Evolutionary conservation across 768 basidiomycete species (phyloP).

Genomic region (Dioszegia hungarica): DNA sequence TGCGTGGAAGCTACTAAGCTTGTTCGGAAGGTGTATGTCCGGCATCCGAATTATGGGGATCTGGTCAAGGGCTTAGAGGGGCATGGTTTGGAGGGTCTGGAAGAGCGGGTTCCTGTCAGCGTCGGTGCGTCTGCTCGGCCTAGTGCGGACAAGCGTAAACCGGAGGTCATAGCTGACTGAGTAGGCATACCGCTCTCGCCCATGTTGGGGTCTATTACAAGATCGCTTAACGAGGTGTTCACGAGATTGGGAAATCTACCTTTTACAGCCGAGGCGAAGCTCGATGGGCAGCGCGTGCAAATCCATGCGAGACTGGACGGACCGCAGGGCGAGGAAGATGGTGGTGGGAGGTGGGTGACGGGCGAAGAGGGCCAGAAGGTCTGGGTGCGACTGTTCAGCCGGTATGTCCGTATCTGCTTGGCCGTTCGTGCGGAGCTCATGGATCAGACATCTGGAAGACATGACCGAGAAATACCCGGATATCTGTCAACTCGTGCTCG

Average conservation of each 20-base stretch:
- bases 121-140: slow-evolving; percentile 57
- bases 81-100: slow-evolving; percentile 60
- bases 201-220: slow-evolving; percentile 77
- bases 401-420: slow-evolving; percentile 20
- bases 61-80: slow-evolving; percentile 59
- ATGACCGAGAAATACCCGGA: slow-evolving; percentile 96
- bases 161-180: no score
- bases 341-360: slow-evolving; percentile 50
- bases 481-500: slow-evolving; percentile 59
- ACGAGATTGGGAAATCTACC: slow-evolving; percentile 59
- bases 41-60: slow-evolving; percentile 48
- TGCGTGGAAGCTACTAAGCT: slow-evolving; percentile 61
- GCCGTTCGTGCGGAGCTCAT: background rate
- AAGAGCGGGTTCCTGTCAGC: slow-evolving; percentile 60
- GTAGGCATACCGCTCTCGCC: slow-evolving; percentile 78
- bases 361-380: slow-evolving; percentile 36
- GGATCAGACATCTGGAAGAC: slow-evolving; percentile 72
- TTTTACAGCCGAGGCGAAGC: slow-evolving; percentile 85
- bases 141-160: no score
- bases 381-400: slow-evolving; percentile 68
- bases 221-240: slow-evolving; percentile 80
- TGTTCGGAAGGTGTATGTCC: slow-evolving; percentile 62
- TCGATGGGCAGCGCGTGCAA: slow-evolving; percentile 62
- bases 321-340: slow-evolving; percentile 57
- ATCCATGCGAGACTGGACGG: slow-evolving; percentile 48